Conservation (phyloP, 345 rosid genomes). For the Psidium friedrichsthalianum region DNA sequence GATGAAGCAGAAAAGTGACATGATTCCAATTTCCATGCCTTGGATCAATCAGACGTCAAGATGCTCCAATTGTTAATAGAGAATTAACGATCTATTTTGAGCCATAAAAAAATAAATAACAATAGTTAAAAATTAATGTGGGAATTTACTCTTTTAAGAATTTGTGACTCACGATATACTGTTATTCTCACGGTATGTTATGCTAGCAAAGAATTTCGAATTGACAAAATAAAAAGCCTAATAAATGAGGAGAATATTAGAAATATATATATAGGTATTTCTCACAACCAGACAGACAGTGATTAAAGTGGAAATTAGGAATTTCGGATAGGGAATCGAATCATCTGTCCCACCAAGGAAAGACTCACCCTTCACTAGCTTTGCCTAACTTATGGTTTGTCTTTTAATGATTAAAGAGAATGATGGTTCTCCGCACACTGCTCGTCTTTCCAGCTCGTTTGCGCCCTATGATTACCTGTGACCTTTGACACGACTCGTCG, state of each 20-base stretch:
- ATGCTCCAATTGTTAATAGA: too few relatives aligned
- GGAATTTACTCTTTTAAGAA: too few relatives aligned
- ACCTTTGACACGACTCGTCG: background rate
- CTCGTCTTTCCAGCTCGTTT: background rate
- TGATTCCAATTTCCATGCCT: background rate
- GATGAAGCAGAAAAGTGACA: background rate
- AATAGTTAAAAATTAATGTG: too few relatives aligned
- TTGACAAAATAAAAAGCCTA: background rate
- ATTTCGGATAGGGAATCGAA: background rate
- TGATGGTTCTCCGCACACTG: background rate
- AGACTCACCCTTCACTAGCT: background rate
- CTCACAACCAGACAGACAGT: background rate
- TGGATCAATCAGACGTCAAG: background rate
- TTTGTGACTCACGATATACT: too few relatives aligned
- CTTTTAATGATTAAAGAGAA: background rate
- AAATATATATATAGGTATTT: background rate
- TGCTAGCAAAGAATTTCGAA: background rate
- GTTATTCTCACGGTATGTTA: too few relatives aligned
- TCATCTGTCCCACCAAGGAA: background rate
- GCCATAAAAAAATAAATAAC: too few relatives aligned
- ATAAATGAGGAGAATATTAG: background rate
- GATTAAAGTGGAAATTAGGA: constrained; percentile 7
- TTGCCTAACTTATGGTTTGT: background rate
- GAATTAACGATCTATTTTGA: too few relatives aligned
- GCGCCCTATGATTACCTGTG: background rate